Evolutionary conservation across 768 basidiomycete genomes (phyloP).

Genomic region (Kwoniella sp.): DNA sequence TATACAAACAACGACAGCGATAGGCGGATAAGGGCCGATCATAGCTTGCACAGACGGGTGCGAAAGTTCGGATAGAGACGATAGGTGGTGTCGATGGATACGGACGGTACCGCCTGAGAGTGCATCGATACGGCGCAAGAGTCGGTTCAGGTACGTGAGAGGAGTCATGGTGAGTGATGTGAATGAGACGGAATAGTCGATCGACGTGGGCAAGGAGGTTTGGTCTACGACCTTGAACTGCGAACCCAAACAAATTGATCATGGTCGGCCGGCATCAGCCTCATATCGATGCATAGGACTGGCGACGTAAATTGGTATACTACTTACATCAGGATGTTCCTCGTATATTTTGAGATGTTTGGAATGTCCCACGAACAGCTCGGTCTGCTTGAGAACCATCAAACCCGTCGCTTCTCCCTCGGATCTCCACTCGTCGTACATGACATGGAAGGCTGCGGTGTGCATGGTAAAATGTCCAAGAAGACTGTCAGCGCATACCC

Average conservation of each 20-base stretch:
- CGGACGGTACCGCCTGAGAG: constrained; percentile 29
- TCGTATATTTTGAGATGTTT: constrained; percentile 53
- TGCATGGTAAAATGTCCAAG: constrained; percentile 1
- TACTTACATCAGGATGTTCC: constrained; percentile 54
- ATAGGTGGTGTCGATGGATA: constrained; percentile 39
- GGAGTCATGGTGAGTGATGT: constrained; percentile 57
- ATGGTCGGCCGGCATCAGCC: no score
- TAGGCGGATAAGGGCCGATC: constrained; percentile 25
- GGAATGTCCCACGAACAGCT: constrained; percentile 48
- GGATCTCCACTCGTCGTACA: constrained; percentile 45
- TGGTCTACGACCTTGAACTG: constrained; percentile 26
- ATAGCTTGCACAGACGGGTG: constrained; percentile 24
- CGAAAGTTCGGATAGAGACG: constrained; percentile 35
- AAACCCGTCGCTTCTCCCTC: constrained; percentile 39
- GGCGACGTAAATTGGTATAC: not conserved
- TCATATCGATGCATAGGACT: not conserved
- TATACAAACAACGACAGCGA: constrained; percentile 47
- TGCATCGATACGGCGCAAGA: constrained; percentile 29
- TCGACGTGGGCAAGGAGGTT: not conserved
- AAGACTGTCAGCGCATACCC: not conserved
- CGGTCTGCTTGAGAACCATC: constrained; percentile 54
- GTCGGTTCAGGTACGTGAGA: constrained; percentile 45
- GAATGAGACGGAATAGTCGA: constrained; percentile 51
- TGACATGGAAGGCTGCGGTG: constrained; percentile 44
- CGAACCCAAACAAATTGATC: no score